Conservation (phyloP, 1,284 basidiomycete genomes). For the Naganishia albida region DNA sequence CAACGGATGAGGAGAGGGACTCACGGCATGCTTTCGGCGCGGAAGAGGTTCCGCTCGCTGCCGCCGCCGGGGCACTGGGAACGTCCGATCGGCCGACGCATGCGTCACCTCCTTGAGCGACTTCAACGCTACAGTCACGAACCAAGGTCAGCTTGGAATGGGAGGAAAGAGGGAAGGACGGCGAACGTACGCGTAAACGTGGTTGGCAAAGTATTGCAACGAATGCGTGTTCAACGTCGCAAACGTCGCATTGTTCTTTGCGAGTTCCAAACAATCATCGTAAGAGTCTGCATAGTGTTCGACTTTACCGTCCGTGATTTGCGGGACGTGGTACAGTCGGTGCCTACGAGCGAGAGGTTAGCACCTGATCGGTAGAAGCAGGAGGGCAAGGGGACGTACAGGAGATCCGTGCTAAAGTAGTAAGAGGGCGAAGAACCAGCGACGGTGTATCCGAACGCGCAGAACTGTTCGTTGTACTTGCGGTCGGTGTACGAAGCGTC, state of each 20-base stretch:
- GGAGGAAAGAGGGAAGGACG: background rate
- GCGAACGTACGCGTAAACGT: conserved; percentile 32
- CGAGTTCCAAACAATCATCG: conserved; percentile 47
- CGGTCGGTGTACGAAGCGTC: conserved; percentile 45
- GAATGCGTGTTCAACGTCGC: conserved; percentile 52
- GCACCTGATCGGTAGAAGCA: background rate
- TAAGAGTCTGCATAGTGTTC: conserved; percentile 51
- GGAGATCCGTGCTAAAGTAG: conserved; percentile 53
- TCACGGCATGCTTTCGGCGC: conserved; percentile 40
- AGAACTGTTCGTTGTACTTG: conserved; percentile 44
- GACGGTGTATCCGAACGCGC: conserved; percentile 50
- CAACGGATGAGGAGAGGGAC: background rate
- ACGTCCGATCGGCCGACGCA: conserved; percentile 44
- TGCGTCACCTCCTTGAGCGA: conserved; percentile 46
- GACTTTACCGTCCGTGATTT: conserved; percentile 45
- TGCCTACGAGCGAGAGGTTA: conserved; percentile 39
- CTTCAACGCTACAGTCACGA: conserved; percentile 36
- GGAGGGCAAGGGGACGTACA: conserved; percentile 36
- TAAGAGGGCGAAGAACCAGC: conserved; percentile 40
- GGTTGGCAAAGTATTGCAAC: conserved; percentile 53
- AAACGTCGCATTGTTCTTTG: conserved; percentile 46
- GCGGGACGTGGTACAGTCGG: conserved; percentile 53
- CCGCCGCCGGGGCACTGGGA: conserved; percentile 27
- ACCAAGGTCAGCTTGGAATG: conserved; percentile 46
- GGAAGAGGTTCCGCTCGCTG: conserved; percentile 29